Evolutionary conservation across 768 basidiomycete genomes (phyloP).

Genomic region (Boletus fagicola): DNA sequence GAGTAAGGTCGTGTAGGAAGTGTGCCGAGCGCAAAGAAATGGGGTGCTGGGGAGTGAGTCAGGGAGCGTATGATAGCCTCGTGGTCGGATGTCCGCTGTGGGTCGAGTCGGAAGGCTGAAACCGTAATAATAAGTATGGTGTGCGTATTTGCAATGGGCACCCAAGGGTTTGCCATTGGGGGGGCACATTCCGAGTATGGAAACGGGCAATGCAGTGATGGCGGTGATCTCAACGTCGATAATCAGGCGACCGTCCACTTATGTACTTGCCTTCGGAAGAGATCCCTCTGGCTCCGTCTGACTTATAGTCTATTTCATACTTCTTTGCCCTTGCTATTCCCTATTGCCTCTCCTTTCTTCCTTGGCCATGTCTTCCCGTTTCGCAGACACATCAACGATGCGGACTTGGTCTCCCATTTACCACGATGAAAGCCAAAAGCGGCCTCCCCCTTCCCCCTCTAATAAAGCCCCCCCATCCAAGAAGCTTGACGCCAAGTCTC

Average conservation of each 20-base stretch:
- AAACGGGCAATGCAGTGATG: constrained; percentile 24
- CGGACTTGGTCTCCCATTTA: constrained; percentile 32
- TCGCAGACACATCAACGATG: constrained; percentile 28
- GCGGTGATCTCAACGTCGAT: constrained; percentile 28
- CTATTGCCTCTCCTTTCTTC: constrained; percentile 3
- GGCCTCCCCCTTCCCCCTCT: constrained; percentile 34
- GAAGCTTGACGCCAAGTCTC: constrained; percentile 33
- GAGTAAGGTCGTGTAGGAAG: constrained; percentile 40
- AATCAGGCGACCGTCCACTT: constrained; percentile 33
- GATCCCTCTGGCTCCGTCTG: constrained; percentile 22
- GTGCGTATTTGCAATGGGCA: constrained; percentile 25
- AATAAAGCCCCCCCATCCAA: constrained; percentile 30
- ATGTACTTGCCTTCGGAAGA: constrained; percentile 29
- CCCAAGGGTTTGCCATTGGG: constrained; percentile 23
- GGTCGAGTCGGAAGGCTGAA: constrained; percentile 16
- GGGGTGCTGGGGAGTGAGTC: constrained; percentile 13
- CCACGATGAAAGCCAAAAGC: constrained; percentile 29
- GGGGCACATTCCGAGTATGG: constrained; percentile 17
- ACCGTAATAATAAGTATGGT: constrained; percentile 20
- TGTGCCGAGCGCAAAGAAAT: constrained; percentile 18
- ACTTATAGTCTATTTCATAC: constrained; percentile 29
- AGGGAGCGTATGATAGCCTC: neutral
- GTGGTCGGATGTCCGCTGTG: constrained; percentile 30
- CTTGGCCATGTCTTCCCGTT: constrained; percentile 28
- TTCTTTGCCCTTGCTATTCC: constrained; percentile 12